Percentiles rank a stretch among this genome's conserved stretches.
These are phyloP conservation scores for Acanthamoeba lenticulata DNA, from an alignment of 208 protist species.

Conservation along the genomic window DNA sequence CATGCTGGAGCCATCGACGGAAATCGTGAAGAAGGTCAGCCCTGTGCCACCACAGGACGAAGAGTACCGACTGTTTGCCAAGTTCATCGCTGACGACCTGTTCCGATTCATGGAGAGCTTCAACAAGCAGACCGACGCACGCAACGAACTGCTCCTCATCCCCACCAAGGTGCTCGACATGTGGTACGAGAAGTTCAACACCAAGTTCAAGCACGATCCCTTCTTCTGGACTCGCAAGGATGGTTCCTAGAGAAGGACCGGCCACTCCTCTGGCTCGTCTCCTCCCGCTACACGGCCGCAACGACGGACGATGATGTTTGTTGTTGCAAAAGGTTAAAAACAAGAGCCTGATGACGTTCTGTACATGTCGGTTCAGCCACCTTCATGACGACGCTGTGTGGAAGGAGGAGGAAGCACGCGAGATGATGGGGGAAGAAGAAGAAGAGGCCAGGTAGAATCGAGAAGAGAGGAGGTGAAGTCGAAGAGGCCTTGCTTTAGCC, in stretches of 20 bases:
- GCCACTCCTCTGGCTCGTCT: not conserved
- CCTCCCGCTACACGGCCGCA: not conserved
- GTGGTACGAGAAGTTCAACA: conserved; percentile 66
- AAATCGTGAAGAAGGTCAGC: conserved; percentile 52
- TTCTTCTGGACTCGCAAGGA: conserved; percentile 62
- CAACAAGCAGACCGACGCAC: conserved; percentile 53
- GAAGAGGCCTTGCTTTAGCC: no score
- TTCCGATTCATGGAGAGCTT: conserved; percentile 70
- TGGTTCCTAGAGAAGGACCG: not conserved
- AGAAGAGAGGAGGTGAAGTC: no score
- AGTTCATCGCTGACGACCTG: conserved; percentile 60
- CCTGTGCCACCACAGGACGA: conserved; percentile 47
- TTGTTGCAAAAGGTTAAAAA: not conserved
- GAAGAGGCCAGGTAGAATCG: no score
- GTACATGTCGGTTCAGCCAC: not conserved
- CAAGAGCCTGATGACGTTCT: not conserved
- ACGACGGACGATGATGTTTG: no score
- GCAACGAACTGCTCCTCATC: conserved; percentile 47
- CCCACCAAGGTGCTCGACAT: conserved; percentile 67
- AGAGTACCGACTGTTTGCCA: conserved; percentile 54
- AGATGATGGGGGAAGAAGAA: no score
- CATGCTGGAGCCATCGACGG: conserved; percentile 24
- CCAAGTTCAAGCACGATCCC: conserved; percentile 27
- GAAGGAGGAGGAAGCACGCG: not conserved
- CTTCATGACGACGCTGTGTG: not conserved